phyloP scores from a whole-genome alignment of 1,139 yeast genomes.

The Kodamaea ohmeri region DNA sequence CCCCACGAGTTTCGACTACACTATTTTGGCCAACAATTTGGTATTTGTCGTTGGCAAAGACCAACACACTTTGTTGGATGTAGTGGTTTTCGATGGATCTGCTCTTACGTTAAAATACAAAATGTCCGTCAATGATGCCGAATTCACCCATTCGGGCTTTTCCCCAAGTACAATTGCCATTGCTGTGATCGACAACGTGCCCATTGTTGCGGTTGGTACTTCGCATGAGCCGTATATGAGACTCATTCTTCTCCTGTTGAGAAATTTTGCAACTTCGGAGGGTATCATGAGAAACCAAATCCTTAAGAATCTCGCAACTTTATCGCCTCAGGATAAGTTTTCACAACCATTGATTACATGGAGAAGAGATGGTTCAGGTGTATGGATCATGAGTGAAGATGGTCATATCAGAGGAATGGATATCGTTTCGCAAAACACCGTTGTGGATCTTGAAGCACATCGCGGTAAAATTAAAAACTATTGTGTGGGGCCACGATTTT shows the following conservation, averaged over 20 bases:
- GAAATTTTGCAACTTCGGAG: slow-evolving; percentile 5
- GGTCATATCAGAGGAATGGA: slow-evolving; percentile 64
- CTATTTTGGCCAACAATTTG: slow-evolving; percentile 25
- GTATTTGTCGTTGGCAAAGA: slow-evolving; percentile 53
- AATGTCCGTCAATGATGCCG: slow-evolving; percentile 71
- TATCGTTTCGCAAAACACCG: slow-evolving; percentile 19
- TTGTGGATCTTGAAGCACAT: slow-evolving; percentile 29
- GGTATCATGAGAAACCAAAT: slow-evolving; percentile 42
- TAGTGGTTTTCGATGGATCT: slow-evolving; percentile 19
- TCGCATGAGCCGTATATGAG: slow-evolving; percentile 79
- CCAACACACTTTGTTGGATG: slow-evolving; percentile 59
- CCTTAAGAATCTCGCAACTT: slow-evolving; percentile 54
- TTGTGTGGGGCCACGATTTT: slow-evolving; percentile 33
- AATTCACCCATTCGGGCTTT: slow-evolving; percentile 66
- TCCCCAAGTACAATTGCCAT: slow-evolving; percentile 52
- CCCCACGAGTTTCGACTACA: slow-evolving; percentile 42
- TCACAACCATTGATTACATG: slow-evolving; percentile 52
- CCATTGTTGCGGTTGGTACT: slow-evolving; percentile 57
- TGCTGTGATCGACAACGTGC: slow-evolving; percentile 18
- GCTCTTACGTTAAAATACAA: slow-evolving; percentile 33
- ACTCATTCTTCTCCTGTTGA: slow-evolving; percentile 47
- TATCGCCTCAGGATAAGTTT: slow-evolving; percentile 70
- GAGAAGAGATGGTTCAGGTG: slow-evolving; percentile 39
- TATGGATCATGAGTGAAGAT: slow-evolving; percentile 72
- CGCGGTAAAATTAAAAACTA: slow-evolving; percentile 51